Evolutionary conservation across 1,284 basidiomycete species (phyloP).

Genomic region (Meira nashicola): DNA sequence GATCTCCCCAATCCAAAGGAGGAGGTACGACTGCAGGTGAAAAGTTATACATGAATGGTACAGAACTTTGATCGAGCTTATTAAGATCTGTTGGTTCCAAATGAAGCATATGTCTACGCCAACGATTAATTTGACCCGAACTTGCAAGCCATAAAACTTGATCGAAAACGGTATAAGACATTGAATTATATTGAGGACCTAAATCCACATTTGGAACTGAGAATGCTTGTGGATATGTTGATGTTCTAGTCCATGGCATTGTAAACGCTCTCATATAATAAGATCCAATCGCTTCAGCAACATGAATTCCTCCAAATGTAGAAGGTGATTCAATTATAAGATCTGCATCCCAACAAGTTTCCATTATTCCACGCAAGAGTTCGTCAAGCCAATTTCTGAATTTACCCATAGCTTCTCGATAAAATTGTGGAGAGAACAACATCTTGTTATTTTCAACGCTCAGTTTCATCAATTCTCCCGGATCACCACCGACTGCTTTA

Average conservation of each 20-base stretch:
- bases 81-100: slow-evolving; percentile 28
- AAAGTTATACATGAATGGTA: slow-evolving; percentile 50
- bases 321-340: slow-evolving; percentile 44
- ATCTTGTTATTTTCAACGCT: slow-evolving; percentile 29
- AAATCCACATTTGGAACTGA: slow-evolving; percentile 35
- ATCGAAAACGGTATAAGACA: slow-evolving; percentile 38
- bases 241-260: slow-evolving; percentile 46
- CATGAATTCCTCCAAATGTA: slow-evolving; percentile 46
- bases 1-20: slow-evolving; percentile 42
- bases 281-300: slow-evolving; percentile 42
- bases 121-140: slow-evolving; percentile 41
- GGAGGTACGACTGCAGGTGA: slow-evolving; percentile 40
- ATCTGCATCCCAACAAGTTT: slow-evolving; percentile 41
- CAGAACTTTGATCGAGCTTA: slow-evolving; percentile 27
- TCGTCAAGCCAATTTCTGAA: slow-evolving; percentile 47
- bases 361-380: slow-evolving; percentile 33
- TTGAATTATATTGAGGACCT: slow-evolving; percentile 35
- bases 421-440: slow-evolving; percentile 32
- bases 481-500: slow-evolving; percentile 39
- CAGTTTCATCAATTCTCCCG: slow-evolving; percentile 42
- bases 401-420: slow-evolving; percentile 34
- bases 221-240: slow-evolving; percentile 44
- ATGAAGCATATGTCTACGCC: slow-evolving; percentile 41
- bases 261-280: slow-evolving; percentile 48
- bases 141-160: slow-evolving; percentile 45